Evolutionary conservation across 163 green algal species (phyloP).

Genomic region (Scenedesmus sp.): DNA sequence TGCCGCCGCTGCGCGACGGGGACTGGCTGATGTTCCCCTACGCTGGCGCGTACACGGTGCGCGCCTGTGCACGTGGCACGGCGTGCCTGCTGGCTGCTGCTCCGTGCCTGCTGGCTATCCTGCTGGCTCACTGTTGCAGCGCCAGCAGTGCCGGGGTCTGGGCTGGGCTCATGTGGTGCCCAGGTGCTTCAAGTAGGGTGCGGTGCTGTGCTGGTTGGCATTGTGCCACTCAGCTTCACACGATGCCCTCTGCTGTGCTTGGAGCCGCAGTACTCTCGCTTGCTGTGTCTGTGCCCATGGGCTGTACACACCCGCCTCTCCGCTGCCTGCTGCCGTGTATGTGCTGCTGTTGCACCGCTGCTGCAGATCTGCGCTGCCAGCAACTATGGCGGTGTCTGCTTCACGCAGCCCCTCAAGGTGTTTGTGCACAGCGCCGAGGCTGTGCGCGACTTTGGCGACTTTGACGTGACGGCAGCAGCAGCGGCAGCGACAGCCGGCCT

Average conservation of each 20-base stretch:
- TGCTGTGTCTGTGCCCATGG: too few species aligned
- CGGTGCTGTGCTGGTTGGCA: too few species aligned
- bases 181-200: too few species aligned
- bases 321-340: not conserved
- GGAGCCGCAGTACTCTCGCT: too few species aligned
- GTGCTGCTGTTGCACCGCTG: not conserved
- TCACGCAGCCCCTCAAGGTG: conserved; percentile 51
- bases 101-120: conserved; percentile 36
- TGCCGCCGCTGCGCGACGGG: conserved; percentile 85
- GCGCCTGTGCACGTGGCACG: not conserved
- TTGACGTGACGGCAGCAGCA: conserved; percentile 2
- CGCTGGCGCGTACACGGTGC: conserved; percentile 90
- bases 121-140: too few species aligned
- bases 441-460: conserved; percentile 19
- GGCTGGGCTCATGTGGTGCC: too few species aligned
- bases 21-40: conserved; percentile 92
- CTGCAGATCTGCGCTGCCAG: conserved; percentile 47
- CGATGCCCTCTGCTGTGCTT: not conserved
- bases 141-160: too few species aligned
- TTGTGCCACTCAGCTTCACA: too few species aligned
- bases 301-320: too few species aligned
- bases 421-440: conserved; percentile 43
- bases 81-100: too few species aligned
- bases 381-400: conserved; percentile 46
- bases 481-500: not conserved